These are phyloP conservation scores for Asterella californica DNA, from an alignment of 225 moss, liverwort and hornwort species.

Conservation along the genomic window DNA sequence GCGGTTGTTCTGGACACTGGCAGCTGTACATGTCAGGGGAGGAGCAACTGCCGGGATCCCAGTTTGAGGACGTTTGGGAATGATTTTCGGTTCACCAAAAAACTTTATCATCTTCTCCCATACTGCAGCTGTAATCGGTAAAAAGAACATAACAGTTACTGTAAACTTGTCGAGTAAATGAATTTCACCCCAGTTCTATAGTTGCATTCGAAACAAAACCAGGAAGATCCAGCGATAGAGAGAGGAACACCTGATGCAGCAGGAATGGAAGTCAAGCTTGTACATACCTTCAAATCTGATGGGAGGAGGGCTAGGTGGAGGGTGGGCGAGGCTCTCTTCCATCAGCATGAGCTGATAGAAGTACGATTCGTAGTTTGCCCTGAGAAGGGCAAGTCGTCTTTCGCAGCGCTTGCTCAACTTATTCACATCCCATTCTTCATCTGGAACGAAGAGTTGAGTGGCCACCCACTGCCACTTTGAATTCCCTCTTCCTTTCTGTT, in stretches of 20 bases:
- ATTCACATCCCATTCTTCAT: not conserved
- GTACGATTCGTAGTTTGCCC: not conserved
- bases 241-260: not conserved
- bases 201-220: too few species aligned
- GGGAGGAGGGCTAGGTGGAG: slow-evolving; percentile 8
- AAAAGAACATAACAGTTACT: too few species aligned
- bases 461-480: not conserved
- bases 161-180: too few species aligned
- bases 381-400: not conserved
- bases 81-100: not conserved
- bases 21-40: not conserved
- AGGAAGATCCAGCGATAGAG: not conserved
- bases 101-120: not conserved
- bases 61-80: not conserved
- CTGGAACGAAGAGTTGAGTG: not conserved
- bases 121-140: not conserved
- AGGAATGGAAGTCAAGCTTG: too few species aligned
- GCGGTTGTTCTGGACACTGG: not conserved
- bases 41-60: not conserved
- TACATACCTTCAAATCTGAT: not conserved
- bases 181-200: too few species aligned
- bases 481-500: not conserved
- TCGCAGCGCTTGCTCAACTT: slow-evolving; percentile 4
- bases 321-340: not conserved
- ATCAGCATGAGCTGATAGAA: not conserved